Evolutionary conservation across 2,329 filamentous ascomycete species (phyloP).

Genomic region (Ascochyta rabiei): DNA sequence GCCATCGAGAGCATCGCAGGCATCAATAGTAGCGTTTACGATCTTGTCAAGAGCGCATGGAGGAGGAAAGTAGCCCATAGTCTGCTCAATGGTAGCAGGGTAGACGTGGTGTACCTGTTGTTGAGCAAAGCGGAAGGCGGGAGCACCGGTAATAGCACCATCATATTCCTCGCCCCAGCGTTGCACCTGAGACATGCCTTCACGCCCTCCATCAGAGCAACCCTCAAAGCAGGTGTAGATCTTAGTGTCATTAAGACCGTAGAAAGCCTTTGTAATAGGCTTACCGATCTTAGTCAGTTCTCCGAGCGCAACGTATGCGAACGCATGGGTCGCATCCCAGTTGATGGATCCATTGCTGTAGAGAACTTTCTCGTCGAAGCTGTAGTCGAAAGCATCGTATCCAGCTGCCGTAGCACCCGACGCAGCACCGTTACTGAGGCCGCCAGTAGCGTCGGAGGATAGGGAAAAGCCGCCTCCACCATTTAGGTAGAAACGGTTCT

Average conservation of each 20-base stretch:
- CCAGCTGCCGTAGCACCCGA: conserved; percentile 58
- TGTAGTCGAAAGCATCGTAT: conserved; percentile 55
- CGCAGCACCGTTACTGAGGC: conserved; percentile 56
- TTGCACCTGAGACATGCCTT: conserved; percentile 59
- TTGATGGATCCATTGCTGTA: conserved; percentile 58
- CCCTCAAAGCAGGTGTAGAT: conserved; percentile 60
- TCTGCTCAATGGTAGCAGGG: conserved; percentile 49
- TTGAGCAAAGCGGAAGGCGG: conserved; percentile 55
- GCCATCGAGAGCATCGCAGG: conserved; percentile 63
- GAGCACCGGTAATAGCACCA: conserved; percentile 54
- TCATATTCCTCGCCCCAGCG: conserved; percentile 58
- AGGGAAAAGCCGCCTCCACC: conserved; percentile 54
- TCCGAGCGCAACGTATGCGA: conserved; percentile 58
- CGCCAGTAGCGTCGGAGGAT: conserved; percentile 46
- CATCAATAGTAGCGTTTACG: conserved; percentile 60
- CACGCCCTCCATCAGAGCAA: conserved; percentile 61
- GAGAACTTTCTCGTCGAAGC: conserved; percentile 44
- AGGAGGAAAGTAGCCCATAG: conserved; percentile 50
- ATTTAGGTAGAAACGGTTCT: conserved; percentile 55
- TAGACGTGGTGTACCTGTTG: conserved; percentile 55
- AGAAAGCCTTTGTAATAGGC: conserved; percentile 51
- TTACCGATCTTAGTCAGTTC: conserved; percentile 60
- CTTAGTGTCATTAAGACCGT: conserved; percentile 26
- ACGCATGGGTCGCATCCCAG: conserved; percentile 58
- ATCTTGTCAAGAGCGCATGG: conserved; percentile 59